phyloP scores from a whole-genome alignment of 441 rosid genomes.

The Macaranga tanarius region DNA sequence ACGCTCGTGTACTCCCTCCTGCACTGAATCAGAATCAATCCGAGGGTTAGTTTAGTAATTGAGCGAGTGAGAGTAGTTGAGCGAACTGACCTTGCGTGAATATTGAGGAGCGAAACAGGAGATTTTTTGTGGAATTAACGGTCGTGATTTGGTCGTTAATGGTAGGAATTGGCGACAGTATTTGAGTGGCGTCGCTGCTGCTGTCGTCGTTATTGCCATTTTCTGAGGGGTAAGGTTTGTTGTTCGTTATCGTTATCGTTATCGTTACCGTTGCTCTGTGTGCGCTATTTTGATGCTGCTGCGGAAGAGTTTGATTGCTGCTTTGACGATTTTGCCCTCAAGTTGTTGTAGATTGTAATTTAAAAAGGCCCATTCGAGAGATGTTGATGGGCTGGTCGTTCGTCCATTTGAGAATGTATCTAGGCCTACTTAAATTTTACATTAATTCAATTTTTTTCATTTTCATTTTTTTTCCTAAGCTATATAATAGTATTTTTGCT shows the following conservation, averaged over 20 bases:
- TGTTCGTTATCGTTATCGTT: background rate
- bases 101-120: conserved; percentile 29
- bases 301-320: background rate
- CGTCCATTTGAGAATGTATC: too few relatives aligned
- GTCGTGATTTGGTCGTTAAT: conserved; percentile 16
- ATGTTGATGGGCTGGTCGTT: too few relatives aligned
- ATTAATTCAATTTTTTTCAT: too few relatives aligned
- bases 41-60: background rate
- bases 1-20: conserved; percentile 60
- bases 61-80: background rate
- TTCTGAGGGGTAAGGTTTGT: conserved; percentile 8
- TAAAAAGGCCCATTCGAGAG: too few relatives aligned
- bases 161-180: conserved; percentile 25
- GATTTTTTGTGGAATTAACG: conserved; percentile 12
- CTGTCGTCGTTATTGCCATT: conserved; percentile 22
- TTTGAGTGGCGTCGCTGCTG: conserved; percentile 1
- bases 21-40: conserved; percentile 30
- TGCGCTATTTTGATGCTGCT: background rate
- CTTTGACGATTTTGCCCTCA: background rate
- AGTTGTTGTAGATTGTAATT: too few relatives aligned
- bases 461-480: too few relatives aligned
- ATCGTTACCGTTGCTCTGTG: background rate
- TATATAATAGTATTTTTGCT: too few relatives aligned
- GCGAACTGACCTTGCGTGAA: conserved; percentile 36
- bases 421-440: too few relatives aligned